These are phyloP conservation scores for Kokia cookei DNA, from an alignment of 441 rosid genomes.

Conservation along the genomic window DNA sequence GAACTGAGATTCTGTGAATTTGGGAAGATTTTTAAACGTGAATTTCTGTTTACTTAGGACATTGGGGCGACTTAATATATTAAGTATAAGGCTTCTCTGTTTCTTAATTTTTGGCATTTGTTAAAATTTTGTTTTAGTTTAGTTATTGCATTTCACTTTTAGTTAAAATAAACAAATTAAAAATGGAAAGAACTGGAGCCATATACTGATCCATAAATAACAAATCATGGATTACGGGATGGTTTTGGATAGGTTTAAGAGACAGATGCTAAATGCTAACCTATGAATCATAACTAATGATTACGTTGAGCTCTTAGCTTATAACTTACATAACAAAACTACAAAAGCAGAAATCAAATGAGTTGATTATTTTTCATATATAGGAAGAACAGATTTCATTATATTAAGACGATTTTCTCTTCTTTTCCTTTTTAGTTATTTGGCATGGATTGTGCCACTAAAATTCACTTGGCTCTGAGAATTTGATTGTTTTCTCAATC, in stretches of 20 bases:
- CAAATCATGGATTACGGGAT: not conserved
- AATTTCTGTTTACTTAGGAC: not conserved
- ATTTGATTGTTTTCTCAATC: too few species aligned
- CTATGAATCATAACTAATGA: not conserved
- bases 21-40: not conserved
- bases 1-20: not conserved
- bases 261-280: not conserved
- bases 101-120: not conserved
- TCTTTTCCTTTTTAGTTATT: not conserved
- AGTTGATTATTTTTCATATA: not conserved
- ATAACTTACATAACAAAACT: not conserved
- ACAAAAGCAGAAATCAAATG: not conserved
- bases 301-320: not conserved
- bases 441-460: not conserved
- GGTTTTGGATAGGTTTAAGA: too few species aligned
- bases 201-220: not conserved
- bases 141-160: not conserved
- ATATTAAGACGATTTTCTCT: not conserved
- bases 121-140: not conserved
- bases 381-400: not conserved
- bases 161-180: not conserved
- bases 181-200: not conserved
- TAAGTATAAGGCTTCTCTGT: not conserved
- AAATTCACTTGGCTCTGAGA: too few species aligned
- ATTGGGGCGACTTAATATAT: not conserved